These are phyloP conservation scores for Corynespora cassiicola DNA, from an alignment of 2,329 filamentous ascomycete genomes.

Conservation along the genomic window DNA sequence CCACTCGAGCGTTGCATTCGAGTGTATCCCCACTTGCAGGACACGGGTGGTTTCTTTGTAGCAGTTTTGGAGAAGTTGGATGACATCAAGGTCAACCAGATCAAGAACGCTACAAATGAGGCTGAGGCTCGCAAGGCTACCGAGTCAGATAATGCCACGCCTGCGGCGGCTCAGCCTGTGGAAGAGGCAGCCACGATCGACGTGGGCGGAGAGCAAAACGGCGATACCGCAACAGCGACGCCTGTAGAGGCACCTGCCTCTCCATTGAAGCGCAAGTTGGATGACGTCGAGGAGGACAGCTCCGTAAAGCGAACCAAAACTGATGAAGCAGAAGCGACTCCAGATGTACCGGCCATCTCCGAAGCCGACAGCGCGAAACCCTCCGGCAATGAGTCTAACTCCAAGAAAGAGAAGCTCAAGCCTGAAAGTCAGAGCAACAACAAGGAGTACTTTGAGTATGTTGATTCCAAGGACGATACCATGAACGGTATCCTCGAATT, in stretches of 20 bases:
- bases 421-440: conserved; percentile 55
- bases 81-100: conserved; percentile 58
- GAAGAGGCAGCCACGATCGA: conserved; percentile 29
- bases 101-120: conserved; percentile 31
- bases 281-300: conserved; percentile 39
- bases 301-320: conserved; percentile 44
- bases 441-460: conserved; percentile 95
- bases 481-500: conserved; percentile 80
- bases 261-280: conserved; percentile 48
- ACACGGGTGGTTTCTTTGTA: conserved; percentile 98
- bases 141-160: conserved; percentile 5
- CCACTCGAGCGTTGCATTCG: conserved; percentile 91
- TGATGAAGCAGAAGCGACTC: conserved; percentile 17
- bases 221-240: too few species aligned
- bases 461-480: conserved; percentile 75
- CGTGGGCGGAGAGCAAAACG: conserved; percentile 13
- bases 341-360: conserved; percentile 16
- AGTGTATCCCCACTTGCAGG: conserved; percentile 92
- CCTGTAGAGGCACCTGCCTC: conserved; percentile 17
- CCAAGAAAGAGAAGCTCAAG: conserved; percentile 43
- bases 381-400: conserved; percentile 20
- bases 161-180: conserved; percentile 13
- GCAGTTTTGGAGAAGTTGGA: conserved; percentile 89
- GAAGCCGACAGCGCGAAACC: conserved; percentile 13
- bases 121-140: conserved; percentile 29